A percentile compares a stretch with the other conserved stretches of the same genome.
These are phyloP conservation scores for Fusarium luffae DNA, from an alignment of 2,329 filamentous ascomycete species.

Conservation along the genomic window DNA sequence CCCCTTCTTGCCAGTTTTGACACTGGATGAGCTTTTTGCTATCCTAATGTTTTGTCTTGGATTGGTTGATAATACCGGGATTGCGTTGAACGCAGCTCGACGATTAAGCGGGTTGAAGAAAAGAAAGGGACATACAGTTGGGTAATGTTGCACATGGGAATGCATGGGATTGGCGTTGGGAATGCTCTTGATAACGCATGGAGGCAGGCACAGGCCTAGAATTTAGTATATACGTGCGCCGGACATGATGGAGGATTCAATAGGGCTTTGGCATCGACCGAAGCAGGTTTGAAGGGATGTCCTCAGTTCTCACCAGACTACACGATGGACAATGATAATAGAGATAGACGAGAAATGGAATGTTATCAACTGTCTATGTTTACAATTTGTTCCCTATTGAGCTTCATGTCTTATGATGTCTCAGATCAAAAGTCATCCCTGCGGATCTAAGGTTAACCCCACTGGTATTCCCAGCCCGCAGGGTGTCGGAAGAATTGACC, in stretches of 20 bases:
- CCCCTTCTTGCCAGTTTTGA: slow-evolving; percentile 35
- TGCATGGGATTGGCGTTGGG: slow-evolving; percentile 46
- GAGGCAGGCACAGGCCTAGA: slow-evolving; percentile 22
- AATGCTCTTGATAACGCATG: slow-evolving; percentile 38
- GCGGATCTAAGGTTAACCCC: no score
- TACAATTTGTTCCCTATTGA: no score
- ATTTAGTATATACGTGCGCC: slow-evolving; percentile 27
- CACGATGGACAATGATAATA: slow-evolving; percentile 39
- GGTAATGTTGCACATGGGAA: slow-evolving; percentile 42
- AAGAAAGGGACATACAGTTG: slow-evolving; percentile 37
- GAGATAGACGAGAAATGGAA: slow-evolving; percentile 42
- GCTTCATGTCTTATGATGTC: no score
- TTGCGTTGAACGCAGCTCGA: slow-evolving; percentile 26
- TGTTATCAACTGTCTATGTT: slow-evolving; percentile 14
- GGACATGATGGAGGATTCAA: slow-evolving; percentile 6
- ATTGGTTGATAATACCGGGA: slow-evolving; percentile 26
- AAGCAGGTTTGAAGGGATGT: slow-evolving; percentile 15
- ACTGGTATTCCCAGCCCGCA: no score
- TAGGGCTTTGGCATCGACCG: slow-evolving; percentile 22
- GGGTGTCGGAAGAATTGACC: no score
- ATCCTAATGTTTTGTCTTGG: slow-evolving; percentile 31
- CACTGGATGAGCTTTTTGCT: slow-evolving; percentile 21
- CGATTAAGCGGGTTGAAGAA: slow-evolving; percentile 18
- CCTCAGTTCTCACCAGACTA: slow-evolving; percentile 16
- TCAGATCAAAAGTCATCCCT: no score